phyloP scores from a whole-genome alignment of 2,329 filamentous ascomycete genomes.

The Diaporthe sp. region DNA sequence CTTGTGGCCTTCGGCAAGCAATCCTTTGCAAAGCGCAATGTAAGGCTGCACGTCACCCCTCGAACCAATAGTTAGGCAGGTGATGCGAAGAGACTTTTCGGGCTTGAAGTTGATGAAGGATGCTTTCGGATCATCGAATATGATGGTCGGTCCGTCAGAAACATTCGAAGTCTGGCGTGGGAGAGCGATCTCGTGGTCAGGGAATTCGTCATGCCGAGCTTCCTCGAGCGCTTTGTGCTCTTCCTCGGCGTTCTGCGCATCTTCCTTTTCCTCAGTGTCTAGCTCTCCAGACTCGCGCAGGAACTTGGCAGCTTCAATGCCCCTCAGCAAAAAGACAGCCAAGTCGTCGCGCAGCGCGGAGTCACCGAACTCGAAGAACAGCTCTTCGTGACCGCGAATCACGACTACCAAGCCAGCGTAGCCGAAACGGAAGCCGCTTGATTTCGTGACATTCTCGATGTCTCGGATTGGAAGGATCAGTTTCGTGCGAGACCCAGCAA shows the following conservation, averaged over 20 bases:
- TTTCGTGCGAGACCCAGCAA: conserved; percentile 92
- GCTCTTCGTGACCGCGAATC: conserved; percentile 92
- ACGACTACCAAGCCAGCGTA: conserved; percentile 94
- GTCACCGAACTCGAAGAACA: conserved; percentile 94
- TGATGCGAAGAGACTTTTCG: conserved; percentile 81
- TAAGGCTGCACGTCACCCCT: conserved; percentile 97
- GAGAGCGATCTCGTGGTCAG: conserved; percentile 64
- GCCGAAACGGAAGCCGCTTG: conserved; percentile 93
- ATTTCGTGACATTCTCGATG: conserved; percentile 93
- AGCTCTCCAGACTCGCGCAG: conserved; percentile 79
- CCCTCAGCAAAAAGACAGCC: conserved; percentile 82
- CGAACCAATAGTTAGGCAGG: conserved; percentile 95
- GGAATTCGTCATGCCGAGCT: conserved; percentile 72
- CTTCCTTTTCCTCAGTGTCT: conserved; percentile 76
- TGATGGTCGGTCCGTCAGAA: conserved; percentile 77
- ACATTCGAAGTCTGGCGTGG: conserved; percentile 61
- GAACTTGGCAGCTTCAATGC: conserved; percentile 79
- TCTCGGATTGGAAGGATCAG: conserved; percentile 91
- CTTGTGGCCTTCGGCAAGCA: conserved; percentile 89
- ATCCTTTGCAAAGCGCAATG: conserved; percentile 92
- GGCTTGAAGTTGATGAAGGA: conserved; percentile 95
- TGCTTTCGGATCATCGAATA: conserved; percentile 90
- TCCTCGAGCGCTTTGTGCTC: conserved; percentile 86
- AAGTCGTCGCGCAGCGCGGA: conserved; percentile 89
- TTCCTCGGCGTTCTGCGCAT: conserved; percentile 80